Evolutionary conservation across 768 basidiomycete species (phyloP), one percentile per base, ranked within the genome.

Genomic region (Hypholoma fasciculare): DNA sequence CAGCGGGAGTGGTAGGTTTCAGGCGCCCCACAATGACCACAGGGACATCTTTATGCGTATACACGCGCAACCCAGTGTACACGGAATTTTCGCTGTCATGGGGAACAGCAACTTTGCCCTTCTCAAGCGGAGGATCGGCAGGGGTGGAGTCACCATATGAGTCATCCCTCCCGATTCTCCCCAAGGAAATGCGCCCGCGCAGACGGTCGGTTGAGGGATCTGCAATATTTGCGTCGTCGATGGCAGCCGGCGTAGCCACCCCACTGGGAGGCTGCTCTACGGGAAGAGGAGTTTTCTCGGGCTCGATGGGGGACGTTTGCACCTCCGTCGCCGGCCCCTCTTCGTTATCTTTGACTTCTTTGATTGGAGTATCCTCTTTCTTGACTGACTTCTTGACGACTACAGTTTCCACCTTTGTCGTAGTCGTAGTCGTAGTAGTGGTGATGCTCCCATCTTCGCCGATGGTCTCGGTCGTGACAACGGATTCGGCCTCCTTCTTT

Each of bases 1-100:
- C 30, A 34, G 9, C 30, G 30, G 44, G 12, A 17, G 27, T 13
- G 19, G 23, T 23, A 49, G 50, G 50, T 37, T 65, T 81, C 71
- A 65, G 74, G 62, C 62, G 69, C 4, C 74, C 74, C 26, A 68
- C 65, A 9, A 78, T 68, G 8, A 63, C 61, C 9, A 68, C 73
- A 65, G 72, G 63, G 66, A 77, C 63, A 71, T 79, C 79, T 71
- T 81, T 68, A 69, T 80, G 61, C 64, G 77, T 75, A 58, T 78
- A 78, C 64, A 76, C 78, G 67, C 72, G 74, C 65, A 70, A 70
- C 37, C 67, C 78, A 57, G 70, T 66, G 68, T 69, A 74, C 1
- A 82, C 72, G 7, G 76, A 72, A 59, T 80, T 74, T 8, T 78
- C 68, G 27, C 73, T 68, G 7, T 69, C 69, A 16, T 67, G 71